A percentile compares a stretch with the other conserved stretches of the same genome.
These are phyloP conservation scores for Choiromyces venosus DNA, from an alignment of 495 filamentous ascomycete species.

Conservation along the genomic window DNA sequence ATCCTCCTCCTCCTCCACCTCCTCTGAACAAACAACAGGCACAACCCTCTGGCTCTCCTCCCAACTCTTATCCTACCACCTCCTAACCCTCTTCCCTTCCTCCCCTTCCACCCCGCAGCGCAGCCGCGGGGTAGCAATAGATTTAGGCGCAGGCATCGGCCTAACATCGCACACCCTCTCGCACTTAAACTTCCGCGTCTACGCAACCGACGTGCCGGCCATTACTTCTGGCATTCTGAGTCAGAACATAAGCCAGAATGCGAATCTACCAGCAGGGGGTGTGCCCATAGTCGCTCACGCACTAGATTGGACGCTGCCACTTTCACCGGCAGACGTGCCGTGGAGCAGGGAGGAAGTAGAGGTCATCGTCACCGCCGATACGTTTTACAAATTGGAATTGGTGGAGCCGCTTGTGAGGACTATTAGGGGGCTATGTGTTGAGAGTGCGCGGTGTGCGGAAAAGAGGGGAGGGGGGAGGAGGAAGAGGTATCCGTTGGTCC, in stretches of 20 bases:
- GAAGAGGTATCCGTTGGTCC: constrained; percentile 20
- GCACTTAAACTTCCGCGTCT: constrained; percentile 36
- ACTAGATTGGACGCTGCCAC: neutral
- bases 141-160: constrained; percentile 38
- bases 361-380: constrained; percentile 37
- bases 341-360: constrained; percentile 11
- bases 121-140: constrained; percentile 26
- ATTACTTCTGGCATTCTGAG: constrained; percentile 23
- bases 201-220: constrained; percentile 31
- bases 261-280: neutral
- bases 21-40: constrained; percentile 26
- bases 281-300: neutral
- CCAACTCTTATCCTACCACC: constrained; percentile 33
- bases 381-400: constrained; percentile 26
- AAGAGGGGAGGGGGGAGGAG: neutral
- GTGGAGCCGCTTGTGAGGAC: constrained; percentile 25
- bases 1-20: neutral
- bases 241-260: constrained; percentile 23
- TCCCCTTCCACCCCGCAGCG: neutral
- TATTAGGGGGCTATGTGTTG: constrained; percentile 19
- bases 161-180: constrained; percentile 34
- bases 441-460: neutral
- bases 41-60: constrained; percentile 35
- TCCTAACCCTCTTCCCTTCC: constrained; percentile 9
- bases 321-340: too few species aligned